These are phyloP conservation scores for Epichloe amarillans DNA, from an alignment of 2,329 filamentous ascomycete genomes.

Conservation along the genomic window DNA sequence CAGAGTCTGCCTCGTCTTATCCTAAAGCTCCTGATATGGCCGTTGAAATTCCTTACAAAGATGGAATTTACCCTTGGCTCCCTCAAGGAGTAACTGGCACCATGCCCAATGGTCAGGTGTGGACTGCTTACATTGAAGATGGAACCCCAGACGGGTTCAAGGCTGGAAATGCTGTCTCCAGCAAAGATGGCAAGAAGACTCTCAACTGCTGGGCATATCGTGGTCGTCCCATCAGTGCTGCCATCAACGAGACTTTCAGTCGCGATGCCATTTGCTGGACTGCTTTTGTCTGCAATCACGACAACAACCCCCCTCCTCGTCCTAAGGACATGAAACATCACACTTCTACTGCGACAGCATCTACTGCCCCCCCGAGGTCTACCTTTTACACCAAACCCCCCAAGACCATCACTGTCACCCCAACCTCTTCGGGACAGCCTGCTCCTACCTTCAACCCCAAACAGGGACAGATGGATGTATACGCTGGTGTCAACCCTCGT, in stretches of 20 bases:
- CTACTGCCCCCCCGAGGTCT: slow-evolving; percentile 21
- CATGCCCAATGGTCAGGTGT: slow-evolving; percentile 25
- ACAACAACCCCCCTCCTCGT: slow-evolving; percentile 20
- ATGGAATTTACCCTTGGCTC: slow-evolving; percentile 27
- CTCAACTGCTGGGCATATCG: slow-evolving; percentile 30
- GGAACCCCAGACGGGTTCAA: slow-evolving; percentile 26
- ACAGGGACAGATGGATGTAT: slow-evolving; percentile 18
- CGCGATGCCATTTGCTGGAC: slow-evolving; percentile 25
- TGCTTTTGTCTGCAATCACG: slow-evolving; percentile 28
- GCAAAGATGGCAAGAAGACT: slow-evolving; percentile 24
- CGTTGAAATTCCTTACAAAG: slow-evolving; percentile 24
- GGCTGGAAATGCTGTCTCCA: slow-evolving; percentile 26
- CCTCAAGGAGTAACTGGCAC: slow-evolving; percentile 23
- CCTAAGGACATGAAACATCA: slow-evolving; percentile 23
- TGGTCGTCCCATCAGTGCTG: slow-evolving; percentile 24
- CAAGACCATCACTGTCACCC: slow-evolving; percentile 11
- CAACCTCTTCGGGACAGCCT: slow-evolving; percentile 14
- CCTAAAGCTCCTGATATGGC: slow-evolving; percentile 25
- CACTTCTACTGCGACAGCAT: slow-evolving; percentile 21
- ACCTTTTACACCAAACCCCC: slow-evolving; percentile 19
- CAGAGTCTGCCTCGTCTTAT: slow-evolving; percentile 19
- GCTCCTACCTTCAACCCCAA: slow-evolving; percentile 18
- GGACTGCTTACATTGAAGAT: slow-evolving; percentile 29
- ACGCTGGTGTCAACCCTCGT: slow-evolving; percentile 21
- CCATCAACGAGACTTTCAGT: slow-evolving; percentile 25